Evolutionary conservation across 169 alveolate species (phyloP).

Genomic region (Plasmodium reichenowi): DNA sequence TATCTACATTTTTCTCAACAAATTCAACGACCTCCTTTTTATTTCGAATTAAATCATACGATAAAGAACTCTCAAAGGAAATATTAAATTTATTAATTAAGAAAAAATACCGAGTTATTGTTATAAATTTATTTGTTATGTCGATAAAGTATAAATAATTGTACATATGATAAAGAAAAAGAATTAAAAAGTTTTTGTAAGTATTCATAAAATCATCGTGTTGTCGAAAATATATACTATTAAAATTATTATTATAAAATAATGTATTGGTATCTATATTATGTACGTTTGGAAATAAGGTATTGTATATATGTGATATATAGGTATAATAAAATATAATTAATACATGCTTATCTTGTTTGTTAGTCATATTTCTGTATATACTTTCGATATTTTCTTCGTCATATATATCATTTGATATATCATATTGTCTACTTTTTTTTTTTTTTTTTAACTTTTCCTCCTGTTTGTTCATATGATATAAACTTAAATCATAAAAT

Average conservation of each 20-base stretch:
- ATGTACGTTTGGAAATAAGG: conserved; percentile 11
- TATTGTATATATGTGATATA: conserved; percentile 10
- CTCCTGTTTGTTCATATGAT: neutral
- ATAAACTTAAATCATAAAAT: conserved; percentile 28
- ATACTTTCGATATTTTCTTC: conserved; percentile 41
- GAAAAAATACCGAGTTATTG: conserved; percentile 20
- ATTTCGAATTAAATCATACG: conserved; percentile 29
- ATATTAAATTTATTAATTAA: conserved; percentile 10
- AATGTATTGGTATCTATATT: conserved; percentile 33
- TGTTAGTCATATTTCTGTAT: neutral
- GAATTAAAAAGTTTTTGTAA: conserved; percentile 11
- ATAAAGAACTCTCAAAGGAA: neutral
- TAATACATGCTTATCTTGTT: neutral
- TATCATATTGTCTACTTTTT: conserved; percentile 3
- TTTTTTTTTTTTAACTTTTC: neutral
- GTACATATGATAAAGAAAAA: conserved; percentile 23
- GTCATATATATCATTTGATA: neutral
- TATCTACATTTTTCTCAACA: neutral
- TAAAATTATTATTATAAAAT: conserved; percentile 23
- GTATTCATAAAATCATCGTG: conserved; percentile 1
- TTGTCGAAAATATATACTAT: neutral
- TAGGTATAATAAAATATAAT: conserved; percentile 19
- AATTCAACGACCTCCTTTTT: conserved; percentile 10
- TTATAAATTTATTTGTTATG: conserved; percentile 5
- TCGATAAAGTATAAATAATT: conserved; percentile 40